These are phyloP conservation scores for Penicillium sp. DNA, from an alignment of 2,329 filamentous ascomycete species.

Conservation along the genomic window DNA sequence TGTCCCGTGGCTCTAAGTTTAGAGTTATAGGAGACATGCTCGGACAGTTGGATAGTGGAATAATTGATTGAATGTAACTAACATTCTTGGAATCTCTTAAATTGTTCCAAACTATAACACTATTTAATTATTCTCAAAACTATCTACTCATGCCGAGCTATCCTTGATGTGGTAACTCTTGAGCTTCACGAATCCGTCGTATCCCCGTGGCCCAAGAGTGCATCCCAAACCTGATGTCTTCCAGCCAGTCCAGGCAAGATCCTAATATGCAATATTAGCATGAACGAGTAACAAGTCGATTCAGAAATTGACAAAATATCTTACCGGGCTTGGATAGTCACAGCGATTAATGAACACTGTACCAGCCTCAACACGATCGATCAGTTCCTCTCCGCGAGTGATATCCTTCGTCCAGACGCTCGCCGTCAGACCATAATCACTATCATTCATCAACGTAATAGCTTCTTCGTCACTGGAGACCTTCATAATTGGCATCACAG, in stretches of 20 bases:
- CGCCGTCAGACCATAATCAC: conserved; percentile 83
- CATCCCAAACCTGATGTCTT: conserved; percentile 89
- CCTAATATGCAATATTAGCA: conserved; percentile 48
- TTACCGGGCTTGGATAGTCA: conserved; percentile 83
- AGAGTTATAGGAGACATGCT: background rate
- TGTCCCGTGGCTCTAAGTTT: background rate
- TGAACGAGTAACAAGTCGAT: background rate
- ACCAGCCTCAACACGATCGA: conserved; percentile 78
- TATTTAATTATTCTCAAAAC: background rate
- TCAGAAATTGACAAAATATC: conserved; percentile 33
- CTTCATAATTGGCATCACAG: conserved; percentile 82
- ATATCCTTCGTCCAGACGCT: conserved; percentile 93
- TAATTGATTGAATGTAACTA: background rate
- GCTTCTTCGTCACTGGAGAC: conserved; percentile 77
- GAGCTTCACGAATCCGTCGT: conserved; percentile 87
- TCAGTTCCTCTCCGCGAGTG: conserved; percentile 67
- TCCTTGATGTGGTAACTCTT: conserved; percentile 83
- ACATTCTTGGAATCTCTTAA: background rate
- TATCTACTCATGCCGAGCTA: background rate
- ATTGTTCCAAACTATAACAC: background rate
- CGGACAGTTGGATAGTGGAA: background rate
- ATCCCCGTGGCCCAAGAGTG: conserved; percentile 80
- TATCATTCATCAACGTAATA: conserved; percentile 81
- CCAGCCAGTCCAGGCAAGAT: conserved; percentile 89
- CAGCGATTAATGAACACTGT: conserved; percentile 92